A percentile compares a stretch with the other conserved stretches of the same genome.
Evolutionary conservation across 164 flowering plant species (phyloP).

Genomic region (Sedum album): DNA sequence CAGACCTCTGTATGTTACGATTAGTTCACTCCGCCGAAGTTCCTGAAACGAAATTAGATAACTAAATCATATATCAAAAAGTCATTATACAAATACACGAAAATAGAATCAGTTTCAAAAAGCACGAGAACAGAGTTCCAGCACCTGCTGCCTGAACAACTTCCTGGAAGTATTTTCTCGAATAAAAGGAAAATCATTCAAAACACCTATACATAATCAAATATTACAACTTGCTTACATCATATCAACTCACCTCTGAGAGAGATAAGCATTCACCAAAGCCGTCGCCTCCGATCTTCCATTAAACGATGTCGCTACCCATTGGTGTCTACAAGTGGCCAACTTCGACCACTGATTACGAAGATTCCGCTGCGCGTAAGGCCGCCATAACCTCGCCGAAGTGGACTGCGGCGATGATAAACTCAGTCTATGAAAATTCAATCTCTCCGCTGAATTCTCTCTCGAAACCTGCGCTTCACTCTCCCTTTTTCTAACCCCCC

Average conservation of each 20-base stretch:
- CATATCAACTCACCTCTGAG: slow-evolving; percentile 32
- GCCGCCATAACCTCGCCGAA: slow-evolving; percentile 65
- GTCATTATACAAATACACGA: not conserved
- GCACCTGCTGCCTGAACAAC: slow-evolving; percentile 51
- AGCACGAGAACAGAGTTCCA: no score
- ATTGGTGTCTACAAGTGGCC: slow-evolving; percentile 37
- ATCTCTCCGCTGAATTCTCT: not conserved
- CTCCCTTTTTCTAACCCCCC: no score
- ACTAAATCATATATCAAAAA: no score
- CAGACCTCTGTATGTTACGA: slow-evolving; percentile 48
- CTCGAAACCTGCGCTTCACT: not conserved
- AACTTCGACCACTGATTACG: slow-evolving; percentile 80
- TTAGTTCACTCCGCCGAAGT: slow-evolving; percentile 25
- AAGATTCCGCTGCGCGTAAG: slow-evolving; percentile 74
- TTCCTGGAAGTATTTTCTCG: slow-evolving; percentile 38
- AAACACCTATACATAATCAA: slow-evolving; percentile 13
- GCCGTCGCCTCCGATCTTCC: slow-evolving; percentile 63
- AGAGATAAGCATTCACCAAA: slow-evolving; percentile 63
- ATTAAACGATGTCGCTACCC: slow-evolving; percentile 43
- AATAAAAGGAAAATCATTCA: slow-evolving; percentile 53
- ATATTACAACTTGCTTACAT: not conserved
- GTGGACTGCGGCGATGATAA: slow-evolving; percentile 24
- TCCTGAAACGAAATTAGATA: slow-evolving; percentile 28
- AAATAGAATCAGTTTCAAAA: not conserved
- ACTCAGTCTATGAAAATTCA: not conserved